Evolutionary conservation across 2,329 filamentous ascomycete species (phyloP).

Genomic region (Cryphonectria naterciae): DNA sequence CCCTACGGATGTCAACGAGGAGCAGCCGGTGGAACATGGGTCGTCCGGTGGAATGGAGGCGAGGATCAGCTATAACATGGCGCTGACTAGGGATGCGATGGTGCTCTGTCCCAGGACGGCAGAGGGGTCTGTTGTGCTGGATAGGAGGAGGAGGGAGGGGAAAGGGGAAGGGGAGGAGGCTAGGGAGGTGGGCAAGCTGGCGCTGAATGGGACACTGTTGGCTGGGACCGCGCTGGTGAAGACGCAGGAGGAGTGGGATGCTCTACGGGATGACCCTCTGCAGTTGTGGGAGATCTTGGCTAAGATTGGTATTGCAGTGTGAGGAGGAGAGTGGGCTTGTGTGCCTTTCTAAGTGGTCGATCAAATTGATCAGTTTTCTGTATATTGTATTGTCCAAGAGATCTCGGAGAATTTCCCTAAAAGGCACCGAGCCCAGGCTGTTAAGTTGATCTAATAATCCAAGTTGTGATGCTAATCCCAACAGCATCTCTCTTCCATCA

Average conservation of each 20-base stretch:
- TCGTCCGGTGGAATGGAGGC: constrained; percentile 44
- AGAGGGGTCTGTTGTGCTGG: constrained; percentile 48
- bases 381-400: not conserved
- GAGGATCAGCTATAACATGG: constrained; percentile 66
- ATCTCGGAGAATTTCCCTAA: too few relatives aligned
- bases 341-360: not conserved
- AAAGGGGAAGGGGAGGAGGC: constrained; percentile 32
- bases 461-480: not conserved
- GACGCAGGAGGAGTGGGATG: constrained; percentile 60
- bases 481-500: too few relatives aligned
- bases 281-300: constrained; percentile 46
- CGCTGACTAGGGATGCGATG: constrained; percentile 58
- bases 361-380: not conserved
- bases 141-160: constrained; percentile 36
- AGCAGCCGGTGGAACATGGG: constrained; percentile 16
- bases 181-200: constrained; percentile 46
- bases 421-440: not conserved
- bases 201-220: constrained; percentile 66
- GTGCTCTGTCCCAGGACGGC: constrained; percentile 58
- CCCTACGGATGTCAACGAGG: constrained; percentile 16
- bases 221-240: constrained; percentile 68
- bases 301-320: constrained; percentile 44
- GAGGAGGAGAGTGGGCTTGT: not conserved
- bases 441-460: not conserved
- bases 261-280: constrained; percentile 46